Conservation (phyloP, 306 rosid genomes). For the Crotalaria pallida region DNA sequence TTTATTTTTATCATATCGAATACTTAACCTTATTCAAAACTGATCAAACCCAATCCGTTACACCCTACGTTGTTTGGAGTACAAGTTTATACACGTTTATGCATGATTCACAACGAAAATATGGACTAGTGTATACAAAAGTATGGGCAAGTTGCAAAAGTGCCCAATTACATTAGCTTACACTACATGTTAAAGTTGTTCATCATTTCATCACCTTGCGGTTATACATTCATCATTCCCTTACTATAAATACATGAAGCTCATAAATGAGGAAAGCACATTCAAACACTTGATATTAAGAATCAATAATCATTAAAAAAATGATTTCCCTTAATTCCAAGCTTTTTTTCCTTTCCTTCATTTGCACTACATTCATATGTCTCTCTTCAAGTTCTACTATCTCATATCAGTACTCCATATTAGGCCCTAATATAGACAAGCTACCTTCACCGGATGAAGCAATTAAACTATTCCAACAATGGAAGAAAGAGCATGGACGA, state of each 20-base stretch:
- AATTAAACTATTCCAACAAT: slow-evolving; percentile 35
- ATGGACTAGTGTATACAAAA: too few species aligned
- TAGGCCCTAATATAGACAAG: slow-evolving; percentile 21
- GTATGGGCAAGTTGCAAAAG: neutral
- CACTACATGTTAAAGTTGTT: neutral
- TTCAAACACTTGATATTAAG: neutral
- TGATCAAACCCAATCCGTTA: too few species aligned
- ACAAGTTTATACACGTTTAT: too few species aligned
- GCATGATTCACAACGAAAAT: neutral
- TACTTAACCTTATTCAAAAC: too few species aligned
- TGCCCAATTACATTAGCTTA: neutral
- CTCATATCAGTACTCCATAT: slow-evolving; percentile 29
- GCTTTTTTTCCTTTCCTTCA: neutral
- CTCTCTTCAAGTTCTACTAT: slow-evolving; percentile 18
- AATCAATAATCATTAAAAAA: neutral
- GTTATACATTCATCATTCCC: neutral
- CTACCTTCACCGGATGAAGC: slow-evolving; percentile 34
- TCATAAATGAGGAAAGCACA: neutral
- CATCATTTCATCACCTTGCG: neutral
- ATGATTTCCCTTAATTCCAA: neutral
- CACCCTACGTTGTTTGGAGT: too few species aligned
- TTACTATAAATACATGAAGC: neutral
- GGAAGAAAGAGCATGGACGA: slow-evolving; percentile 42
- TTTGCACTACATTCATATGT: slow-evolving; percentile 6
- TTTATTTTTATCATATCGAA: too few species aligned